Percentiles rank a stretch among this genome's conserved stretches.
These are phyloP conservation scores for Kwoniella shivajii DNA, from an alignment of 1,284 basidiomycete species.

Conservation along the genomic window DNA sequence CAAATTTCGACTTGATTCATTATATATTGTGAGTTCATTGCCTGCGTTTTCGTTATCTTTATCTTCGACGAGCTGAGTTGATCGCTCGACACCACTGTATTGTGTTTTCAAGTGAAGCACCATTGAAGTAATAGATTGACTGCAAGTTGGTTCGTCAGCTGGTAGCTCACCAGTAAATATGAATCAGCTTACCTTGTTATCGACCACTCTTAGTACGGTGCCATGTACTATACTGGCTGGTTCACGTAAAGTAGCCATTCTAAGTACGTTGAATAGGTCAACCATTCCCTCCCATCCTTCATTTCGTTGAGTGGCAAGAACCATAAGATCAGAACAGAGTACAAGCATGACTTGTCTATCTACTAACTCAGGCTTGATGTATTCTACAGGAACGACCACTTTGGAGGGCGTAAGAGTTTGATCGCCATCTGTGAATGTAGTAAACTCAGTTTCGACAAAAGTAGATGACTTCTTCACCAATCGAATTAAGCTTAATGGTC, in stretches of 20 bases:
- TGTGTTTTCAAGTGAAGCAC: slow-evolving; percentile 75
- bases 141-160: too few species aligned
- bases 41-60: too few species aligned
- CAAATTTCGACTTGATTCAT: too few species aligned
- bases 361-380: slow-evolving; percentile 62
- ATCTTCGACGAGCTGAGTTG: slow-evolving; percentile 40
- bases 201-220: slow-evolving; percentile 63
- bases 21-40: too few species aligned
- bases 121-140: slow-evolving; percentile 90
- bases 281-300: slow-evolving; percentile 68
- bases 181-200: slow-evolving; percentile 44
- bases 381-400: slow-evolving; percentile 56
- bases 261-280: slow-evolving; percentile 87
- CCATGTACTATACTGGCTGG: slow-evolving; percentile 87
- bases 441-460: slow-evolving; percentile 64
- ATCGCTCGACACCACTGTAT: slow-evolving; percentile 73
- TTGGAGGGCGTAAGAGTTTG: slow-evolving; percentile 54
- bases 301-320: slow-evolving; percentile 75
- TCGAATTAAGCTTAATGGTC: slow-evolving; percentile 75
- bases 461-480: slow-evolving; percentile 85
- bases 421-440: slow-evolving; percentile 30
- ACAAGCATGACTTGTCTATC: slow-evolving; percentile 49
- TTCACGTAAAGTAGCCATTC: slow-evolving; percentile 85
- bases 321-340: slow-evolving; percentile 77
- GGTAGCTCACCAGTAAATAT: neutral